phyloP scores from a whole-genome alignment of 106 monocot species.

The Platanthera guangdongensis region DNA sequence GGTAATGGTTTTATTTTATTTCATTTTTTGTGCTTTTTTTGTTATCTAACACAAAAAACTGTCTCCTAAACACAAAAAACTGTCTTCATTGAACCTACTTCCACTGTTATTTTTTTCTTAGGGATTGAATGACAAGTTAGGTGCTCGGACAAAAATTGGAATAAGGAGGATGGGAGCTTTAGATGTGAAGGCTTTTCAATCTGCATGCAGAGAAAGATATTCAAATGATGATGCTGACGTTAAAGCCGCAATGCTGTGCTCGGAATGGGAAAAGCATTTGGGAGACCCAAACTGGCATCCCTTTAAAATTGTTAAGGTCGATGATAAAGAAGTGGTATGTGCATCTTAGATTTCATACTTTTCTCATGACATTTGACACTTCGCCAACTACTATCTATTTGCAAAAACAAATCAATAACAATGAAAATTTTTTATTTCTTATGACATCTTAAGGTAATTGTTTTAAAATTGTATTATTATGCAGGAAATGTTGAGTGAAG shows the following conservation, averaged over 20 bases:
- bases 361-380: not conserved
- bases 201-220: conserved; percentile 27
- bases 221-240: conserved; percentile 22
- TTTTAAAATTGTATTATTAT: too few relatives aligned
- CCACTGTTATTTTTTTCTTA: not conserved
- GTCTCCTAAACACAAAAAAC: too few relatives aligned
- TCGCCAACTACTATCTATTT: too few relatives aligned
- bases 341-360: not conserved
- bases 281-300: conserved; percentile 57
- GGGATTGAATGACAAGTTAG: conserved; percentile 10
- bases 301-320: conserved; percentile 24
- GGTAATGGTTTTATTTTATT: too few relatives aligned
- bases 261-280: conserved; percentile 46
- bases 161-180: conserved; percentile 65
- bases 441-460: too few relatives aligned
- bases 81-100: too few relatives aligned
- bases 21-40: too few relatives aligned
- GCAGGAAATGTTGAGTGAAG: too few relatives aligned
- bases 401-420: too few relatives aligned
- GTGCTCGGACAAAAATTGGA: conserved; percentile 20
- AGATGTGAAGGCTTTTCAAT: conserved; percentile 37
- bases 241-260: conserved; percentile 22
- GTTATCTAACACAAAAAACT: too few relatives aligned
- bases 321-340: conserved; percentile 11
- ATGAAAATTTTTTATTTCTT: too few relatives aligned